Conservation (phyloP, 2,329 filamentous ascomycete genomes). For the Plectosphaerella plurivora region DNA sequence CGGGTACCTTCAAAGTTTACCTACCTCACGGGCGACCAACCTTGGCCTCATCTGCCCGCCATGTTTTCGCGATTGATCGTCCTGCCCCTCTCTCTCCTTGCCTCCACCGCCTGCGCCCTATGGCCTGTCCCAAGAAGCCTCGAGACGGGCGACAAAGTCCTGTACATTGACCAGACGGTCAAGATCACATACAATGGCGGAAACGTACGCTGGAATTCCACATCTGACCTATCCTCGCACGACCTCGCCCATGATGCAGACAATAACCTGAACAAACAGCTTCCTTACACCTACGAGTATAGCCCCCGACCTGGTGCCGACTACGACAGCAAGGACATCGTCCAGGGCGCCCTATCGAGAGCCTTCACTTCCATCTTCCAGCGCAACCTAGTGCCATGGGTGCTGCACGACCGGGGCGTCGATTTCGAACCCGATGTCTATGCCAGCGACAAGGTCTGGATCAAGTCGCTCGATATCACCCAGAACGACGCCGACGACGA, state of each 20-base stretch:
- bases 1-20: too few relatives aligned
- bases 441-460: constrained; percentile 34
- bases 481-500: constrained; percentile 52
- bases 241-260: constrained; percentile 23
- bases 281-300: constrained; percentile 43
- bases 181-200: constrained; percentile 55
- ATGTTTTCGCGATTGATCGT: constrained; percentile 22
- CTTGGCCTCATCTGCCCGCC: background rate
- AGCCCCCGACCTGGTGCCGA: constrained; percentile 29
- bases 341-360: constrained; percentile 53
- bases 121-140: constrained; percentile 53
- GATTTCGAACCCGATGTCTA: constrained; percentile 57
- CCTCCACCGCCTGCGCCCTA: constrained; percentile 40
- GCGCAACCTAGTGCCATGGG: constrained; percentile 73
- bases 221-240: constrained; percentile 15
- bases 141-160: constrained; percentile 44
- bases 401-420: constrained; percentile 61
- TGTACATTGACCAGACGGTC: constrained; percentile 50
- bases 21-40: too few relatives aligned
- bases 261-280: constrained; percentile 32
- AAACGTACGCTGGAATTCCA: constrained; percentile 44
- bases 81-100: constrained; percentile 30
- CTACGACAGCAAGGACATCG: constrained; percentile 47
- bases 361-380: constrained; percentile 61
- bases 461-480: constrained; percentile 58